Base-by-base conservation (phyloP, 345 rosid species). In the Salix koriyanagi region DNA sequence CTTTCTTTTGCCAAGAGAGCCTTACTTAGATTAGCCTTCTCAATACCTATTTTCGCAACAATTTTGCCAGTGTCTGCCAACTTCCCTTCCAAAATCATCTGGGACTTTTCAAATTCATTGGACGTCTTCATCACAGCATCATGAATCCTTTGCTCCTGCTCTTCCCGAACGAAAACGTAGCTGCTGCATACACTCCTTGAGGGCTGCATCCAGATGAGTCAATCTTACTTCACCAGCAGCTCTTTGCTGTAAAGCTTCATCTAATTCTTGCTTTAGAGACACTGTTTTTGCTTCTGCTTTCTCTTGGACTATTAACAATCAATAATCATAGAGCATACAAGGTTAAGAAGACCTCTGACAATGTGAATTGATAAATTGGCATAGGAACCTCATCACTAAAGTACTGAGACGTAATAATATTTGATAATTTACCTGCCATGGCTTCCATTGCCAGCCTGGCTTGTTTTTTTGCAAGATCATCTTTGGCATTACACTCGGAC, bases 181-280 rank as follows among this genome's bases (percentile, higher is more conserved):
- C 80, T 96, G 97, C 79, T 83, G 96, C 90, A 89, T 89, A 80
- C 94, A 90, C 86, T 91, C 91, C 89, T 90, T 90, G 37, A 91
- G 89, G 68, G 94, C 96, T 0, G 85, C 90, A 61, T 93, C 96
- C 73, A 90, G 77, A 70, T 89, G 90, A 66, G 77, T 70, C 36
- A 70, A 44, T 82, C 91, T 87, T 77, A 92, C 90, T 56, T 91
- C 91, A 71, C 74, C 84, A 65, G 77, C 82, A 74, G 65, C 65
- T 84, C 76, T 90, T 76, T 86, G 87, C 81, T 79, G 82, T 71
- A 92, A 81, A 32, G 91, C 91, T 82, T 87, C 90, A 76, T 85
- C 87, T 37, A 90, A 77, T 81, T 89, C 89, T 76, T 82, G 71
- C 86, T 85, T 90, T 64, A 92, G 86, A 77, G 88, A 80, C 61